These are phyloP conservation scores for Cladophialophora chaetospira DNA, from an alignment of 2,329 filamentous ascomycete species.

Conservation along the genomic window DNA sequence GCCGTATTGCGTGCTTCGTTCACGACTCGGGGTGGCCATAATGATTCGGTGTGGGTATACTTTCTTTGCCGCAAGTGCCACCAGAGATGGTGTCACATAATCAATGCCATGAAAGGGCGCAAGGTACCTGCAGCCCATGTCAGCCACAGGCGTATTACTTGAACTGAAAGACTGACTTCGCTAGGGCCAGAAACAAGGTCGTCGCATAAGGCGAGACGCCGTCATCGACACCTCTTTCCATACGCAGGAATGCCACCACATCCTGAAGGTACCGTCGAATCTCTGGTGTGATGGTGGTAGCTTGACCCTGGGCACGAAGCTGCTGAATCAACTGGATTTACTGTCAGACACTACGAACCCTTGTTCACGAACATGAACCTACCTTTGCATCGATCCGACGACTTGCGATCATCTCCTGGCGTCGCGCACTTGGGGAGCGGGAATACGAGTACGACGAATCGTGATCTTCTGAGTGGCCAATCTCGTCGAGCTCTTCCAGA, in stretches of 20 bases:
- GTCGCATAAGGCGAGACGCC: slow-evolving; percentile 79
- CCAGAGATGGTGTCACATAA: slow-evolving; percentile 81
- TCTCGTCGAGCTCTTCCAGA: slow-evolving; percentile 63
- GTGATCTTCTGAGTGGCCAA: slow-evolving; percentile 9
- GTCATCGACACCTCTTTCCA: slow-evolving; percentile 79
- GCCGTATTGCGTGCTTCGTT: slow-evolving; percentile 92
- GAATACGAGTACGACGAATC: slow-evolving; percentile 20
- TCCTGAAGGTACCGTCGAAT: slow-evolving; percentile 84
- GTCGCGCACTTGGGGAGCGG: slow-evolving; percentile 12
- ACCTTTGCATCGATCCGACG: slow-evolving; percentile 35
- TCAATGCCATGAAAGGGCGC: slow-evolving; percentile 78
- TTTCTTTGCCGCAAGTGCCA: slow-evolving; percentile 80
- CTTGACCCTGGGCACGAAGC: slow-evolving; percentile 60
- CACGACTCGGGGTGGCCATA: slow-evolving; percentile 68
- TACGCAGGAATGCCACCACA: slow-evolving; percentile 79
- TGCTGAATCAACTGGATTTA: slow-evolving; percentile 50
- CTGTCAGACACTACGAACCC: not conserved
- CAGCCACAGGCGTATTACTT: not conserved
- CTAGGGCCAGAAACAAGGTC: slow-evolving; percentile 70
- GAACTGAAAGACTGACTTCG: slow-evolving; percentile 51
- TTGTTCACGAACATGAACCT: not conserved
- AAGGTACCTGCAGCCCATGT: slow-evolving; percentile 55
- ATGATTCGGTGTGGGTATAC: slow-evolving; percentile 83
- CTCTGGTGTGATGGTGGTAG: slow-evolving; percentile 71
- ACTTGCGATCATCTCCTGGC: slow-evolving; percentile 4